Percentiles rank a stretch among this genome's conserved stretches.
Conservation (phyloP, 179 eudicot species). For the Silene vulgaris region DNA sequence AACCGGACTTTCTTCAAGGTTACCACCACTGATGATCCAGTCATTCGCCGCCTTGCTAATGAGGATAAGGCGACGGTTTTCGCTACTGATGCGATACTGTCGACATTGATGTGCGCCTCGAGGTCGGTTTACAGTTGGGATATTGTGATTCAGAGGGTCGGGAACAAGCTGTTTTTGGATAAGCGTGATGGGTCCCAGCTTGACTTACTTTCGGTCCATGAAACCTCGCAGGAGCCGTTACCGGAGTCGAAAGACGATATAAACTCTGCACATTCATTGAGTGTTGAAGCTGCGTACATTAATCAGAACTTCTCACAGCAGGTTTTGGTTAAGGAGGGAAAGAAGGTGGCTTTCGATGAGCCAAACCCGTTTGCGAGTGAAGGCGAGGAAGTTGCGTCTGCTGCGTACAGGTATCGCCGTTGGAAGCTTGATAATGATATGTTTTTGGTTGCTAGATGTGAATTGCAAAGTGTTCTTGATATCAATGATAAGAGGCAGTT, state of each 20-base stretch:
- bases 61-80: constrained; percentile 96
- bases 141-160: constrained; percentile 85
- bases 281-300: constrained; percentile 88
- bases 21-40: constrained; percentile 90
- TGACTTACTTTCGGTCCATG: constrained; percentile 67
- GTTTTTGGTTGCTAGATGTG: constrained; percentile 77
- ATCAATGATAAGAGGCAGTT: constrained; percentile 59
- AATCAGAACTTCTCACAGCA: constrained; percentile 92
- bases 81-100: constrained; percentile 71
- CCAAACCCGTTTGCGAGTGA: constrained; percentile 80
- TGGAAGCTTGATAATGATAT: constrained; percentile 82
- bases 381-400: constrained; percentile 90
- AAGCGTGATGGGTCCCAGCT: constrained; percentile 88
- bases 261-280: constrained; percentile 66
- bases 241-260: constrained; percentile 90
- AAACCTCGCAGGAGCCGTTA: constrained; percentile 85
- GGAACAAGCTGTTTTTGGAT: constrained; percentile 83
- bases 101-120: constrained; percentile 81
- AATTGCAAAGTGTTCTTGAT: constrained; percentile 73
- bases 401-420: constrained; percentile 77
- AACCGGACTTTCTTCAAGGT: constrained; percentile 82
- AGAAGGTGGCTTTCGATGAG: constrained; percentile 84
- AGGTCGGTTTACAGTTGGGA: constrained; percentile 93
- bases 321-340: constrained; percentile 66
- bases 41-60: constrained; percentile 75